These are phyloP conservation scores for Claviceps digitariae DNA, from an alignment of 2,329 filamentous ascomycete species.

Conservation along the genomic window DNA sequence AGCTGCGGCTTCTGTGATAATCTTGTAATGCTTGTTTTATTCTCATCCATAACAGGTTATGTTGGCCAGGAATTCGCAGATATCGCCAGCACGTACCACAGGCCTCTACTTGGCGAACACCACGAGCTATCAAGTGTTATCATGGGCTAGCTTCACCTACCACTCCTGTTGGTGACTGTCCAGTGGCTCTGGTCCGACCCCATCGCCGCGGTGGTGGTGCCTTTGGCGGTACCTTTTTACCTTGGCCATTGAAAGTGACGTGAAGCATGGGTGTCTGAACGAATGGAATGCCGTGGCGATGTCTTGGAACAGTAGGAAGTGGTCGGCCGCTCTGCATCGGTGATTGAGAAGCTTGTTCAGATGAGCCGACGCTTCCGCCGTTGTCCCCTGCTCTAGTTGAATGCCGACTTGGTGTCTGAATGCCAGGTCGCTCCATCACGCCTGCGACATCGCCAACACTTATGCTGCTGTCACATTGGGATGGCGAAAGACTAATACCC, in stretches of 20 bases:
- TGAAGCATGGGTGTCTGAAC: conserved; percentile 19
- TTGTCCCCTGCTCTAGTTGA: conserved; percentile 15
- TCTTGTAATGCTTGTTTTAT: not conserved
- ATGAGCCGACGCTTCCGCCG: conserved; percentile 5
- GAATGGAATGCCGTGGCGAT: conserved; percentile 38
- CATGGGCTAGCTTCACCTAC: not conserved
- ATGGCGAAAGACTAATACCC: conserved; percentile 56
- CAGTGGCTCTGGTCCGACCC: conserved; percentile 26
- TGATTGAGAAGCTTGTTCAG: conserved; percentile 10
- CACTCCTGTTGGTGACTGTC: conserved; percentile 13
- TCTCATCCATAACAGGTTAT: not conserved
- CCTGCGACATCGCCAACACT: conserved; percentile 68
- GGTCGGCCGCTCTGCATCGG: conserved; percentile 28
- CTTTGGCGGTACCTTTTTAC: conserved; percentile 31
- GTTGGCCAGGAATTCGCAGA: not conserved
- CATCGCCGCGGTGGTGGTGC: conserved; percentile 32
- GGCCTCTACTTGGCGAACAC: not conserved
- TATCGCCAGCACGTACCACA: not conserved
- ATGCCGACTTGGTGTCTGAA: conserved; percentile 63
- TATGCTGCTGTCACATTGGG: conserved; percentile 55
- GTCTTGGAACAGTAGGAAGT: conserved; percentile 41
- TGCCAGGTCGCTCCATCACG: conserved; percentile 68
- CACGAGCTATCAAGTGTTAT: not conserved
- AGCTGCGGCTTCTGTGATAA: not conserved
- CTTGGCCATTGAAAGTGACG: conserved; percentile 16